Evolutionary conservation across 306 rosid genomes (phyloP), one percentile per base, ranked within the genome.

Genomic region (Dalbergia oliveri): DNA sequence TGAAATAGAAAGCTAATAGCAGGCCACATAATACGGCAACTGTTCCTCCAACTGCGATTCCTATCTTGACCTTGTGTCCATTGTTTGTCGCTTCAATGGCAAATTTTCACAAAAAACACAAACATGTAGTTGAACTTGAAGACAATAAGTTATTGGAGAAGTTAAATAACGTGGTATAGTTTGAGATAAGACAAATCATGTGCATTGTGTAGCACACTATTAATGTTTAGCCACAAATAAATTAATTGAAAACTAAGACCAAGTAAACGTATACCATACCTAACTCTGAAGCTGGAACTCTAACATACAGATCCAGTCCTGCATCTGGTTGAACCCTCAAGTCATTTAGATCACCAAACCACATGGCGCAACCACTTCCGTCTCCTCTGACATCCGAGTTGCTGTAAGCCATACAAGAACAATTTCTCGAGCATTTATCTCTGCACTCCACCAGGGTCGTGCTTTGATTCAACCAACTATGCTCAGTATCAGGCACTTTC

Each of bases 271-370:
- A 14, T 15, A 7, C 2, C 18, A 50, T 72, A 54, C 65, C 65
- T 33, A 54, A 34, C 34, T 9, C 50, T 16, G 60, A 69, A 18
- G 69, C 49, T 5, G 75, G 80, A 54, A 86, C 50, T 75, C 82
- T 79, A 54, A 90, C 66, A 70, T 80, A 88, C 11, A 90, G n/a
- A 76, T 86, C 83, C 71, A 86, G 89, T 11, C 86, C 89, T 26
- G 87, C 87, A 11, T 44, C 78, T 2, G 53, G 66, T 41, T 80
- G 63, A 31, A 75, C 35, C 63, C 85, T 86, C 7, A 86, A 8
- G 65, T 87, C 88, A 15, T 71, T 61, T 0, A 91, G 84, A 31
- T 81, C 84, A 11, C 78, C 81, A 9, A 70, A 87, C 87, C 88
- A 84, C 54, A 84, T 67, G 21, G 73, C 33, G 66, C 88, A 87